Evolutionary conservation across 192 early-diverging fungal species (phyloP), one percentile per base, ranked within the genome.

Genomic region (Backusella morwellensis): DNA sequence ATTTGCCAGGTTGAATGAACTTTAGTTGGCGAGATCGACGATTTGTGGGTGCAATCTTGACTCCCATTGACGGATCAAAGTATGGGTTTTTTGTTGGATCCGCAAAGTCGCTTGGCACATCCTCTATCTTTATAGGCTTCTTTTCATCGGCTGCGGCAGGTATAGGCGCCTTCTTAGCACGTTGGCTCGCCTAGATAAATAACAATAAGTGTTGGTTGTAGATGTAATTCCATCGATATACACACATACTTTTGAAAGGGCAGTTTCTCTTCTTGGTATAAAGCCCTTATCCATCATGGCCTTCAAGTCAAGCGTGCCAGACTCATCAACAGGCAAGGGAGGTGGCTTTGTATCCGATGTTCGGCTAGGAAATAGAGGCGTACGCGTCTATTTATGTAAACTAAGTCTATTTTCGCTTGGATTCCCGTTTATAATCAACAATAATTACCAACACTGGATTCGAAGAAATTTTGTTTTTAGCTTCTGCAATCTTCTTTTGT

Each of bases 1-100:
- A 98, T 74, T 93, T 93, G 1, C 97, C 97, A 19, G 89, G 92
- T 36, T 88, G 88, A 9, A 93, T 89, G 87, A 99, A 98, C 73
- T 90, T 88, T 36, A 99, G 88, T 66, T 68, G 72, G 74, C 86
- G 88, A 74, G 75, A 71, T 66, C 83, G 50, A 52, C 85, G 79
- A 74, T 91, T 83, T 67, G 76, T 79, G 73, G 77, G 38, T 72
- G 84, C 63, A 19, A 83, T 38, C 78, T 80, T 69, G 32, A 76
- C 72, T 4, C 77, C 87, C 34, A 95, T 78, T 6, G 86, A 85
- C 4, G 95, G 88, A 78, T 97, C 94, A 83, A 86, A 95, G 78
- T 98, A 98, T 15, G 96, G 95, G 70, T 97, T 97, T 81, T 97
- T 94, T 6, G 85, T 80, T 0, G 93, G 87, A 74, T 96, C 93